Percentiles rank a stretch among this genome's conserved stretches.
Evolutionary conservation across 2,329 filamentous ascomycete species (phyloP).

Genomic region (Teratosphaeria gauchensis): DNA sequence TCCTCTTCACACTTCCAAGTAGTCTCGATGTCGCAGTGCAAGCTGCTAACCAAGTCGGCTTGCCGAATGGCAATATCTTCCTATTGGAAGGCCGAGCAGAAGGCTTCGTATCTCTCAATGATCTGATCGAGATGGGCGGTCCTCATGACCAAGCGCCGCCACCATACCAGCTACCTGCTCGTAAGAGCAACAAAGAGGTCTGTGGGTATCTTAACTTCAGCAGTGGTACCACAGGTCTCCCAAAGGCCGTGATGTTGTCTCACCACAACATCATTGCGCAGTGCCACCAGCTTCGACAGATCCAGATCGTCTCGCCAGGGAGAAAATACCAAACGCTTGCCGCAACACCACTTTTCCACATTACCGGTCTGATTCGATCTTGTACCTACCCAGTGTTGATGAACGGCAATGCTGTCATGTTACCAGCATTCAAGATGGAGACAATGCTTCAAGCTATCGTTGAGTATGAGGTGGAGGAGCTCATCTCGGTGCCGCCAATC

Average conservation of each 20-base stretch:
- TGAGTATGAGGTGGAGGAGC: conserved; percentile 43
- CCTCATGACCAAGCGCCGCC: conserved; percentile 29
- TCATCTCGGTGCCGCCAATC: conserved; percentile 51
- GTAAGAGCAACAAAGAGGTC: conserved; percentile 45
- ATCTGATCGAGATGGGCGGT: conserved; percentile 31
- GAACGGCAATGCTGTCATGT: conserved; percentile 54
- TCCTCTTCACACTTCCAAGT: conserved; percentile 45
- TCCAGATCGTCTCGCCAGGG: conserved; percentile 34
- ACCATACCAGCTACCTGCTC: conserved; percentile 39
- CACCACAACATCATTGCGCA: conserved; percentile 46
- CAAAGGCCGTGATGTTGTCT: conserved; percentile 36
- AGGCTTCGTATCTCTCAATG: conserved; percentile 38
- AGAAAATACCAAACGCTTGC: conserved; percentile 42
- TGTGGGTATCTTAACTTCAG: conserved; percentile 40
- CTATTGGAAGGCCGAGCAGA: conserved; percentile 43
- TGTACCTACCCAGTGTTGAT: conserved; percentile 53
- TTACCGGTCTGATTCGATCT: conserved; percentile 51
- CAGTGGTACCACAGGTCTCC: conserved; percentile 33
- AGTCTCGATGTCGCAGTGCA: conserved; percentile 43
- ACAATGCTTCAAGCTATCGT: conserved; percentile 43
- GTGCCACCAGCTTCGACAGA: conserved; percentile 47
- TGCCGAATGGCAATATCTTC: conserved; percentile 42
- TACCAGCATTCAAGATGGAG: conserved; percentile 52
- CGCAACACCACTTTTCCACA: conserved; percentile 50
- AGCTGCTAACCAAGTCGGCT: conserved; percentile 44